Conservation (phyloP, 768 basidiomycete species). For the Trametes cingulata region DNA sequence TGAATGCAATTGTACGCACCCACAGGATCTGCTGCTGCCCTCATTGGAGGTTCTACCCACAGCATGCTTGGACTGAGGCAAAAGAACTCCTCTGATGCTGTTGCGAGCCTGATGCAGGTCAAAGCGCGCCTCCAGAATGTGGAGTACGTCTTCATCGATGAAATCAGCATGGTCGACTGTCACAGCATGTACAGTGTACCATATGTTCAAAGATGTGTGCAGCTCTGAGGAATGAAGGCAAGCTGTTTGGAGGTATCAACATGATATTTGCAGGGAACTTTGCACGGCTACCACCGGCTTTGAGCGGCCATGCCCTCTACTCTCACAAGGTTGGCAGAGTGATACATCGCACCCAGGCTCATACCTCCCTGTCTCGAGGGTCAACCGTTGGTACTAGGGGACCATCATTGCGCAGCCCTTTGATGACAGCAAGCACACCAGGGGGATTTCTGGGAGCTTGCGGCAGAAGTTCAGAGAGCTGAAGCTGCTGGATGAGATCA, state of each 20-base stretch:
- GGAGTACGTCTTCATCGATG: conserved; percentile 43
- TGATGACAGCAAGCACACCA: conserved; percentile 10
- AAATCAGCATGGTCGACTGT: conserved; percentile 43
- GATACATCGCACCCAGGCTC: not conserved
- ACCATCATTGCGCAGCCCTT: conserved; percentile 25
- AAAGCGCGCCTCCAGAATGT: conserved; percentile 26
- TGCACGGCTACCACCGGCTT: conserved; percentile 41
- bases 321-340: not conserved
- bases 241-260: conserved; percentile 40
- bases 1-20: too few relatives aligned
- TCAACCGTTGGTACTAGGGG: conserved; percentile 16
- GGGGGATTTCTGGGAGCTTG: conserved; percentile 16
- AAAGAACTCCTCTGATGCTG: conserved; percentile 7
- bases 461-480: conserved; percentile 32
- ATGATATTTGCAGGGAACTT: conserved; percentile 49
- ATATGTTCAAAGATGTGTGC: conserved; percentile 29
- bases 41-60: conserved; percentile 21
- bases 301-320: conserved; percentile 24
- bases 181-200: conserved; percentile 27
- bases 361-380: conserved; percentile 26
- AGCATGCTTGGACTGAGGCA: not conserved
- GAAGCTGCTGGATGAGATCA: conserved; percentile 39
- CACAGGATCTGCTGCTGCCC: conserved; percentile 21
- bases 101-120: not conserved
- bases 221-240: conserved; percentile 18